Evolutionary conservation across 495 filamentous ascomycete genomes (phyloP).

Genomic region (Geoglossum glabrum): DNA sequence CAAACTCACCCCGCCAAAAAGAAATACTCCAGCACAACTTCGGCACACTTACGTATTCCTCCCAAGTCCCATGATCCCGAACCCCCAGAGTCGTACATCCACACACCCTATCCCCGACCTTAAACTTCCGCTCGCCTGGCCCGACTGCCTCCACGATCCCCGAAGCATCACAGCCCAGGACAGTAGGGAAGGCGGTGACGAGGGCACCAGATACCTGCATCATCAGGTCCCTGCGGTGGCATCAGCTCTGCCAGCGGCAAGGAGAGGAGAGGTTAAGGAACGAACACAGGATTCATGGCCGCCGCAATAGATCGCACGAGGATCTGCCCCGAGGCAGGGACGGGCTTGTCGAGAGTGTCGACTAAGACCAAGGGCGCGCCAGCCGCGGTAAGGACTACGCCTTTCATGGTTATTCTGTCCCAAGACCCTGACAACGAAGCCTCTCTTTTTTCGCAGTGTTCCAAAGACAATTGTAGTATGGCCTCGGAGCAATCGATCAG

Average conservation of each 20-base stretch:
- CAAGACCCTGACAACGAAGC: too few species aligned
- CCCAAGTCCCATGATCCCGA: constrained; percentile 21
- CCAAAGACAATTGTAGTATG: too few species aligned
- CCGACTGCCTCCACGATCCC: constrained; percentile 6
- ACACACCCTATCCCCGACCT: constrained; percentile 9
- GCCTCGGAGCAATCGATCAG: too few species aligned
- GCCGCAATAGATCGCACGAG: constrained; percentile 17
- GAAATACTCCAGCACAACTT: too few species aligned
- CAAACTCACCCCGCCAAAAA: neutral
- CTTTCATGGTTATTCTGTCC: constrained; percentile 17
- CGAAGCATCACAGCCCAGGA: constrained; percentile 8
- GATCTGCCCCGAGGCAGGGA: constrained; percentile 13
- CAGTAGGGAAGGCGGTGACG: constrained; percentile 2
- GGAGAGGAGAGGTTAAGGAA: neutral
- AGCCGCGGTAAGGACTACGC: constrained; percentile 10
- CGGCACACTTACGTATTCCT: constrained; percentile 20
- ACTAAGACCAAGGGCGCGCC: constrained; percentile 9
- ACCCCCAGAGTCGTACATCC: constrained; percentile 23
- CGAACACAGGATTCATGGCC: constrained; percentile 19
- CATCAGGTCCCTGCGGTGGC: neutral
- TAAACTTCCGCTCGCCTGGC: neutral
- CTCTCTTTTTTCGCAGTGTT: too few species aligned
- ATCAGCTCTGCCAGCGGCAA: neutral
- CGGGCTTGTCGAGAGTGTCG: constrained; percentile 12
- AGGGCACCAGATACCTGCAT: neutral